phyloP scores from a whole-genome alignment of 768 basidiomycete species.

The Mycena maculata region DNA sequence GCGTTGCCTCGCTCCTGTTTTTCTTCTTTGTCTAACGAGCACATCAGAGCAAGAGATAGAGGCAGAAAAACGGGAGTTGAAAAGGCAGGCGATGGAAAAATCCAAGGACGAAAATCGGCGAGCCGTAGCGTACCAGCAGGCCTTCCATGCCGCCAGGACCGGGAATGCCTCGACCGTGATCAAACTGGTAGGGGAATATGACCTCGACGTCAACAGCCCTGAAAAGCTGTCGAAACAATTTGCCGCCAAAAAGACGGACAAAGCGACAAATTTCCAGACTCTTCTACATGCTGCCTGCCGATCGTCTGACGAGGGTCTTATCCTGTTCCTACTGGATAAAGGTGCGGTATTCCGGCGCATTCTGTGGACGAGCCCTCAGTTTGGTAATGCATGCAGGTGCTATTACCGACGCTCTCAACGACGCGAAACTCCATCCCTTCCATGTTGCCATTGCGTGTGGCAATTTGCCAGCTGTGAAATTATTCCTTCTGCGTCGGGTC shows the following conservation, averaged over 20 bases:
- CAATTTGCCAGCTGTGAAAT: constrained; percentile 47
- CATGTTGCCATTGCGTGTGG: constrained; percentile 48
- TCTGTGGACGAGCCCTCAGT: not conserved
- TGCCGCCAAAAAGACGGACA: constrained; percentile 36
- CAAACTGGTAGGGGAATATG: constrained; percentile 41
- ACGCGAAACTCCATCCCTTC: constrained; percentile 48
- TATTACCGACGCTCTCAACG: constrained; percentile 44
- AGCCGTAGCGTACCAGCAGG: constrained; percentile 40
- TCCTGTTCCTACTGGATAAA: constrained; percentile 50
- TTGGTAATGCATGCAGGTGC: constrained; percentile 42
- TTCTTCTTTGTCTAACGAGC: not conserved
- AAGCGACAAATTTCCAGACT: constrained; percentile 40
- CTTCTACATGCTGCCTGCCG: constrained; percentile 52
- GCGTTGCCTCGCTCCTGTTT: constrained; percentile 7
- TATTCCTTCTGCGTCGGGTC: constrained; percentile 45
- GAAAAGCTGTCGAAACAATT: constrained; percentile 38
- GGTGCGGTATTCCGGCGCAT: constrained; percentile 43
- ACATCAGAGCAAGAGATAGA: constrained; percentile 47
- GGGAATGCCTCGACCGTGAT: constrained; percentile 41
- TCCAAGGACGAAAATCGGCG: constrained; percentile 40
- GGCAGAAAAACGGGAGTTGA: constrained; percentile 45
- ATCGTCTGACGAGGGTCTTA: constrained; percentile 44
- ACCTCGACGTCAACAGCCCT: constrained; percentile 48
- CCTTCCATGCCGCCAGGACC: constrained; percentile 42
- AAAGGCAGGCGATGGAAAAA: constrained; percentile 39